Evolutionary conservation across 2,329 filamentous ascomycete species (phyloP).

Genomic region (Sordariomycetes sp.): DNA sequence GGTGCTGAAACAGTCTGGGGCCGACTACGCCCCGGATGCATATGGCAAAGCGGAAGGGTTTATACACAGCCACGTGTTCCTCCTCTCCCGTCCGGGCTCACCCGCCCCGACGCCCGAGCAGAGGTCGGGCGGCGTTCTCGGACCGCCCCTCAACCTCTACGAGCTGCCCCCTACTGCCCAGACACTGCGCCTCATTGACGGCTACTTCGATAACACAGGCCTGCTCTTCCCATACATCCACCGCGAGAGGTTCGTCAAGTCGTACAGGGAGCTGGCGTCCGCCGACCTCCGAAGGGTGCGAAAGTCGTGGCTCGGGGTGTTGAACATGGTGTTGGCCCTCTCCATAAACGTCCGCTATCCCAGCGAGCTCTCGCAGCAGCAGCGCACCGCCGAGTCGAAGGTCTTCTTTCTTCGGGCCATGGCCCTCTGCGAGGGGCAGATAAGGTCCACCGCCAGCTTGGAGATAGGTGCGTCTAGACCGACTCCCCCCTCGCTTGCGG

Average conservation of each 20-base stretch:
- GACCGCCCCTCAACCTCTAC: neutral
- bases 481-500: neutral
- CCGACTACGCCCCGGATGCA: neutral
- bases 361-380: slow-evolving; percentile 19
- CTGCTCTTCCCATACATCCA: slow-evolving; percentile 18
- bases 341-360: slow-evolving; percentile 16
- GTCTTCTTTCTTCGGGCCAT: slow-evolving; percentile 32
- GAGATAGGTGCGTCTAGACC: slow-evolving; percentile 18
- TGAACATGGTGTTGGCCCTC: slow-evolving; percentile 40
- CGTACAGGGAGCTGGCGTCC: slow-evolving; percentile 8
- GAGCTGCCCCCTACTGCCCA: slow-evolving; percentile 11
- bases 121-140: neutral
- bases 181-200: slow-evolving; percentile 10
- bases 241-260: slow-evolving; percentile 14
- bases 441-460: slow-evolving; percentile 27
- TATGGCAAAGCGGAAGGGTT: neutral
- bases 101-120: neutral
- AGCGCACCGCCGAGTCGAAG: slow-evolving; percentile 27
- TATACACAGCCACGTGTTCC: neutral
- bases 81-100: neutral
- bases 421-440: slow-evolving; percentile 28
- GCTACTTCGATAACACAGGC: slow-evolving; percentile 17
- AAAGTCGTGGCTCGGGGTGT: slow-evolving; percentile 36
- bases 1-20: neutral
- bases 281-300: slow-evolving; percentile 18